A percentile compares a stretch with the other conserved stretches of the same genome.
Evolutionary conservation across 1,284 basidiomycete species (phyloP).

Genomic region (Ceratobasidium sp.): DNA sequence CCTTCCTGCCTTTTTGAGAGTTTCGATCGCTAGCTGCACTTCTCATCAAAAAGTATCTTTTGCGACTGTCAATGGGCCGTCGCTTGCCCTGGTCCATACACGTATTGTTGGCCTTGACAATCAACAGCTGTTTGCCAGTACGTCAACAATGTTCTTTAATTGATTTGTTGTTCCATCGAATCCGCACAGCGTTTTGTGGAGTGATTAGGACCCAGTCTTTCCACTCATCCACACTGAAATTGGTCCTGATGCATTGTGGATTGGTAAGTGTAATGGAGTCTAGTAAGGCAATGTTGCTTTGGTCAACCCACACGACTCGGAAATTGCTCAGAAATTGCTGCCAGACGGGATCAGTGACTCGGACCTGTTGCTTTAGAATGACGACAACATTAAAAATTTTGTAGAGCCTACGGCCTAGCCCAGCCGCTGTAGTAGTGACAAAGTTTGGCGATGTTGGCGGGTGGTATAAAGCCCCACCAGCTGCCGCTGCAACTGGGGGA

Average conservation of each 20-base stretch:
- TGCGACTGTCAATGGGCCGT: no score
- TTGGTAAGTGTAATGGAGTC: constrained; percentile 52
- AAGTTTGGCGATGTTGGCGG: constrained; percentile 22
- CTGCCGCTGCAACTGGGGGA: constrained; percentile 56
- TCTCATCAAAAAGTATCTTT: no score
- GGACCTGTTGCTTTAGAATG: constrained; percentile 59
- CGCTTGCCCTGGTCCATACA: constrained; percentile 45
- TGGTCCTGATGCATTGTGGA: constrained; percentile 21
- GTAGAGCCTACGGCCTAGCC: constrained; percentile 57
- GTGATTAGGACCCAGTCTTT: constrained; percentile 56
- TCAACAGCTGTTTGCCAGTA: constrained; percentile 48
- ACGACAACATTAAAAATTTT: constrained; percentile 60
- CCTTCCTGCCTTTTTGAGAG: no score
- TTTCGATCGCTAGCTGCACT: no score
- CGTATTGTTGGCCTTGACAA: constrained; percentile 47
- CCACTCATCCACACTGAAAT: constrained; percentile 55
- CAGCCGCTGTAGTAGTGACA: background rate
- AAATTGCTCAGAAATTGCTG: constrained; percentile 56
- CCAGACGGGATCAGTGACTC: constrained; percentile 58
- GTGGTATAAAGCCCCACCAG: constrained; percentile 53
- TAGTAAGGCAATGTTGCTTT: constrained; percentile 56
- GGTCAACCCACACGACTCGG: constrained; percentile 54
- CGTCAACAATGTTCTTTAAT: constrained; percentile 51
- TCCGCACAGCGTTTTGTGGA: constrained; percentile 57
- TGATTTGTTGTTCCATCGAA: constrained; percentile 56